phyloP scores from a whole-genome alignment of 1,284 basidiomycete species.

The Anthracocystis setariae region DNA sequence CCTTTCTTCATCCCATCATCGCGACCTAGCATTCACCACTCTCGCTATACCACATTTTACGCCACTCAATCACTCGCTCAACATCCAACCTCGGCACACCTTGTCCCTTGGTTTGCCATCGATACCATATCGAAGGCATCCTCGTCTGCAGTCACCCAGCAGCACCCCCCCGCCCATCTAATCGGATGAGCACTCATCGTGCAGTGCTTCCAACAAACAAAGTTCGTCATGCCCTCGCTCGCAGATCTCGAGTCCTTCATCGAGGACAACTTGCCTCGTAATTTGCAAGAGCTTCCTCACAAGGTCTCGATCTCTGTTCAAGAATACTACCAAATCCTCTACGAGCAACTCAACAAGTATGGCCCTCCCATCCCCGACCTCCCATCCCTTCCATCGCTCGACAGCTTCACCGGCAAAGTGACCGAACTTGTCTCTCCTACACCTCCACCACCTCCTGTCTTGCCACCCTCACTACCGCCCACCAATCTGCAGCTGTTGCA shows the following conservation, averaged over 20 bases:
- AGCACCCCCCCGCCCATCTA: neutral
- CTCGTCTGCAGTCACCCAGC: too few species aligned
- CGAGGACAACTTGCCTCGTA: constrained; percentile 51
- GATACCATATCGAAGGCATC: too few species aligned
- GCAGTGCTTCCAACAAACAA: neutral
- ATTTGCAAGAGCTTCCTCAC: constrained; percentile 57
- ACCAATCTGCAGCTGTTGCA: constrained; percentile 20
- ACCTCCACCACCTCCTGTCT: constrained; percentile 15
- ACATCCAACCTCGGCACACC: too few species aligned
- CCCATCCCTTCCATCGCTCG: constrained; percentile 45
- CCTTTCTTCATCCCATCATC: too few species aligned
- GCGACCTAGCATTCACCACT: too few species aligned
- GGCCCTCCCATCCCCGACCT: constrained; percentile 44
- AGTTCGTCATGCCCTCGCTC: constrained; percentile 52
- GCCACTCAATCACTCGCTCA: too few species aligned
- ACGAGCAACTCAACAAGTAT: constrained; percentile 56
- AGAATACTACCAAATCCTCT: constrained; percentile 53
- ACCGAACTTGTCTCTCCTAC: constrained; percentile 34
- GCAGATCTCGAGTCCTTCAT: constrained; percentile 61
- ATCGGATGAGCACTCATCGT: neutral
- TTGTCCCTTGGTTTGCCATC: too few species aligned
- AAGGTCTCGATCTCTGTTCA: constrained; percentile 50
- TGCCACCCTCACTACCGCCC: constrained; percentile 50
- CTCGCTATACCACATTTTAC: too few species aligned
- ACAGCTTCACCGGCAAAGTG: constrained; percentile 34